Evolutionary conservation across 345 rosid species (phyloP).

Genomic region (Tarenaya hassleriana): DNA sequence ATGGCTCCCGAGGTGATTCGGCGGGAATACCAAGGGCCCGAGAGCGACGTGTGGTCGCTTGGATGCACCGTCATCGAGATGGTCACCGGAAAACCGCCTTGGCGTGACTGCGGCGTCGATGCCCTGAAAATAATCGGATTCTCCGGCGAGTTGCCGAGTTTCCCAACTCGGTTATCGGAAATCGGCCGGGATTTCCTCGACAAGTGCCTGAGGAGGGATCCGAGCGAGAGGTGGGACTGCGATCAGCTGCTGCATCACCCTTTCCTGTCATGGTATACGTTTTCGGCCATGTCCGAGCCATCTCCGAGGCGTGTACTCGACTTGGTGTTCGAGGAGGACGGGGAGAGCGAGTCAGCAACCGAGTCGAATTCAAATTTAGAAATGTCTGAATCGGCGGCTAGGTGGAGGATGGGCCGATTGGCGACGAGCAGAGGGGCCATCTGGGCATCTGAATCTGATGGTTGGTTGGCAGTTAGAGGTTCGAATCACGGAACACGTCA

Average conservation of each 20-base stretch:
- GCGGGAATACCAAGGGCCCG: constrained; percentile 19
- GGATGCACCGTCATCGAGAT: constrained; percentile 22
- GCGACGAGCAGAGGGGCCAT: constrained; percentile 5
- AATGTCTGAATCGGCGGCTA: no score
- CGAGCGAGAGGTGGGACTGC: constrained; percentile 18
- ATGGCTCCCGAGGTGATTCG: constrained; percentile 22
- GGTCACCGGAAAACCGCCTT: constrained; percentile 17
- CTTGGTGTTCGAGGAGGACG: constrained; percentile 10
- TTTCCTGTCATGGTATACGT: not conserved
- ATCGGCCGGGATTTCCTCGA: constrained; percentile 3
- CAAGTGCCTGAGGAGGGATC: constrained; percentile 11
- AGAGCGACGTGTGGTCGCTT: constrained; percentile 23
- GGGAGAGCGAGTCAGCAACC: constrained; percentile 5
- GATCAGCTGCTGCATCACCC: constrained; percentile 16
- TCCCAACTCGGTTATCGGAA: constrained; percentile 11
- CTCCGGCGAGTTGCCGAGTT: constrained; percentile 7
- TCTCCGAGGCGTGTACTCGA: constrained; percentile 18
- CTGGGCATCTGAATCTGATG: constrained; percentile 23
- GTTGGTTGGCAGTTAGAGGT: constrained; percentile 24
- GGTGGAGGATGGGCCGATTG: constrained; percentile 2
- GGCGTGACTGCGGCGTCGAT: constrained; percentile 1
- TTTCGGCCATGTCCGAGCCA: no score
- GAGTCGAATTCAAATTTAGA: not conserved
- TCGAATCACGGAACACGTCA: constrained; percentile 7
- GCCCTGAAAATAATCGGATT: constrained; percentile 9